Base-by-base conservation (phyloP, 2,329 filamentous ascomycete genomes). In the Sporothrix luriei region DNA sequence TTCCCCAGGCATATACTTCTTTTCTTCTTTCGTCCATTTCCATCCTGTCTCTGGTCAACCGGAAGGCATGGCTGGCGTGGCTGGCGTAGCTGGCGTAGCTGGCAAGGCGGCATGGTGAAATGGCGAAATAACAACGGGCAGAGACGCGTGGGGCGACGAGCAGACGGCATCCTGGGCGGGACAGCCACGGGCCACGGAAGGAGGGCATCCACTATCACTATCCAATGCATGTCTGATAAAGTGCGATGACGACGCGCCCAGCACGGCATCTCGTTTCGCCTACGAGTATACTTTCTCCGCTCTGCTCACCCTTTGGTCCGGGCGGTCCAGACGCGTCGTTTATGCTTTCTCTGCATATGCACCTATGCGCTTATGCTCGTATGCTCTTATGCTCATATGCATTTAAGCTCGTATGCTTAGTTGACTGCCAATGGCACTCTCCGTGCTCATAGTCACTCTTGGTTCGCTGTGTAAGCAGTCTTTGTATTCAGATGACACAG, bases 231-330 rank as follows among this genome's bases (percentile, higher is more conserved):
- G 33, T 33, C 33, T 33, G 33, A 61, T 61, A n/a, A 16, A 61
- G 14, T 9, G n/a, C 38, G 55, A 61, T 61, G 55, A 61, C 55
- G 55, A 43, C 55, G 55, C 55, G 55, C n/a, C 55, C 55, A 43
- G 55, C 55, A 61, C 55, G 55, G 55, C 55, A 61, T 24, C 24
- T 24, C 24, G 59, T 64, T 64, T 49, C 59, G 21, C 16, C 59
- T 64, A 6, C 7, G 49, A n/a, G 7, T 26, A 13, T n/a, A 4
- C 3, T 68, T 55, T 55, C 24, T 29, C 33, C 26, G 14, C 14
- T 33, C 52, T 55, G 52, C 52, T 57, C 5, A 16, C 52, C 52
- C 52, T 43, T 43, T 43, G 40, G 11, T 3, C 40, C 40, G 52
- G 33, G 33, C 14, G 54, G 54, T 38, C 54, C 54, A 38, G 54